phyloP scores from a whole-genome alignment of 768 basidiomycete species.

The Xerocomus spinulosus region DNA sequence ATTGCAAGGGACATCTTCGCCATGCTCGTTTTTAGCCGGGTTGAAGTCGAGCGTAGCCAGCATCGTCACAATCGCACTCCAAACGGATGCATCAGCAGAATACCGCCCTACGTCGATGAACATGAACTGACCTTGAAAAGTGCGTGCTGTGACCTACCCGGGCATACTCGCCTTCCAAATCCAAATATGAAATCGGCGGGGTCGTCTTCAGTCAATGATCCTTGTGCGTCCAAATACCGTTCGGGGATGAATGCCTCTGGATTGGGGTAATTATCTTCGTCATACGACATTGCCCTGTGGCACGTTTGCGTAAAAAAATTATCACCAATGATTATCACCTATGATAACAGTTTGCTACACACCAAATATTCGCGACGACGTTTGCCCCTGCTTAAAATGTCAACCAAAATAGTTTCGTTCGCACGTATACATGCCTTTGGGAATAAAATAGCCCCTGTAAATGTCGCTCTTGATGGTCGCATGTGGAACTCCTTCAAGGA shows the following conservation, averaged over 20 bases:
- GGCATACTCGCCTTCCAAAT: constrained; percentile 7
- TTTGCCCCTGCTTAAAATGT: background rate
- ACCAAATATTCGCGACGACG: constrained; percentile 3
- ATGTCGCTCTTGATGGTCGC: constrained; percentile 7
- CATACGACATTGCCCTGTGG: constrained; percentile 6
- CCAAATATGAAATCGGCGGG: constrained; percentile 7
- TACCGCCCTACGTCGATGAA: background rate
- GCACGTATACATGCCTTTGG: constrained; percentile 7
- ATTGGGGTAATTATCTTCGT: constrained; percentile 9
- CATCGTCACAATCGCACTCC: constrained; percentile 6
- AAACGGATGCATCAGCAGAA: constrained; percentile 4
- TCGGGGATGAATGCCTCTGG: constrained; percentile 11
- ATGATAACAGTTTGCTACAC: background rate
- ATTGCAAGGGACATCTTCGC: constrained; percentile 2
- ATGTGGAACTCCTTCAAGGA: constrained; percentile 7
- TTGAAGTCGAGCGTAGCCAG: constrained; percentile 2
- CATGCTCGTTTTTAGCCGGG: background rate
- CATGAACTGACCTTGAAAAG: background rate
- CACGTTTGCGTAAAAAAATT: background rate
- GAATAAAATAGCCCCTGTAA: constrained; percentile 17
- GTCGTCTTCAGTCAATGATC: constrained; percentile 2
- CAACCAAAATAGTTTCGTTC: background rate
- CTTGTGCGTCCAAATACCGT: constrained; percentile 7
- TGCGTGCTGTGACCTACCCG: background rate
- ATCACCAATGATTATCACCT: too few species aligned